These are phyloP conservation scores for Sugiyamaella mastotermitis DNA, from an alignment of 805 yeast genomes.

Conservation along the genomic window DNA sequence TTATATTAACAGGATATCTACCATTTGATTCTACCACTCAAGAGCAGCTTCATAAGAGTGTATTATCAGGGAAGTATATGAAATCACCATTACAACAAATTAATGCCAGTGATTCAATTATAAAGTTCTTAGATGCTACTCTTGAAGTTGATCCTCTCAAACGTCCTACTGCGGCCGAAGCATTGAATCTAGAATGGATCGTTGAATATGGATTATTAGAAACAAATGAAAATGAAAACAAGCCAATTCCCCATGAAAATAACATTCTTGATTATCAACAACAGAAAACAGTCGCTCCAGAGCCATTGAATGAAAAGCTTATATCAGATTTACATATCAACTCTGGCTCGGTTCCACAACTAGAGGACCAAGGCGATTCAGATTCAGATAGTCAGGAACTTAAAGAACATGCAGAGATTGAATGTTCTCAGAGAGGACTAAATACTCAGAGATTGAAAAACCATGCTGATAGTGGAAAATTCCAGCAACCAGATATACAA, in stretches of 20 bases:
- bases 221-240: constrained; percentile 5
- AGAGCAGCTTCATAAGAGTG: constrained; percentile 72
- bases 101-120: constrained; percentile 60
- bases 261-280: not conserved
- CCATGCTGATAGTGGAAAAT: too few relatives aligned
- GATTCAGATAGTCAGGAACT: constrained; percentile 19
- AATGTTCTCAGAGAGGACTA: constrained; percentile 14
- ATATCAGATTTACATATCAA: constrained; percentile 5
- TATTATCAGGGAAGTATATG: constrained; percentile 69
- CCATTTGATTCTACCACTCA: constrained; percentile 95
- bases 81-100: constrained; percentile 46
- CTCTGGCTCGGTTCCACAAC: constrained; percentile 2
- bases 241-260: not conserved
- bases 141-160: constrained; percentile 70
- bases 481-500: too few relatives aligned
- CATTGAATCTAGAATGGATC: constrained; percentile 83
- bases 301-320: not conserved
- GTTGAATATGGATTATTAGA: constrained; percentile 24
- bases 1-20: constrained; percentile 82
- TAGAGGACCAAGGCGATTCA: constrained; percentile 5
- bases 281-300: not conserved
- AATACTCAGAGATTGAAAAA: too few relatives aligned
- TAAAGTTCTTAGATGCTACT: constrained; percentile 63
- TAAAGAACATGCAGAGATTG: constrained; percentile 23
- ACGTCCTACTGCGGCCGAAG: constrained; percentile 70